Evolutionary conservation across 2,329 filamentous ascomycete species (phyloP), one percentile per base, ranked within the genome.

Genomic region (Epichloe brachyelytri): DNA sequence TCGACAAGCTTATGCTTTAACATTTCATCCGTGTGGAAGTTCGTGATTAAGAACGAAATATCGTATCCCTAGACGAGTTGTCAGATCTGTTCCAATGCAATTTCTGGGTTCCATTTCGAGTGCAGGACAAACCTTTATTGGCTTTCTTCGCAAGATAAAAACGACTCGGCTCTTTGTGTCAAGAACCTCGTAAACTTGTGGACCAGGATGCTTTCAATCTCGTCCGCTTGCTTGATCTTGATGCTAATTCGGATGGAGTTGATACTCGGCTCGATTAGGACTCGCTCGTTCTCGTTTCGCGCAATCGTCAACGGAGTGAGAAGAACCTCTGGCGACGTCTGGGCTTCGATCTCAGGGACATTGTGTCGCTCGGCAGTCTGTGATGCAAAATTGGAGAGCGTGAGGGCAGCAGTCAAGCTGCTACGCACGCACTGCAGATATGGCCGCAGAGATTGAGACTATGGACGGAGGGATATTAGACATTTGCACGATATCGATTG

Each of bases 11-110:
- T 97, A 68, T 98, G 91, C 76, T 97, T 97, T 66, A 97, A 70
- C 89, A 98, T 95, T 67, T 94, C 87, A 69, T 97, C 93, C 4
- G 93, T 97, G 63, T 98, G 93, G 75, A 93, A 94, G 72, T 98
- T 98, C 45, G 93, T 98, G 65, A 98, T 95, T 64, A 98, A 69
- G 75, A 98, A 98, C 7, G 90, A 96, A 60, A 98, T 98, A 62
- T 98, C 93, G 68, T 98, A 98, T 60, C 91, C 93, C 88, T 91
- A 52, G 56, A 58, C 46, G 39, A 61, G 52, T 48, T 20, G 38
- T 39, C 40, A 36, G 51, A 46, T 22, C 8, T 30, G 30, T 26
- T 15, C 15, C 19, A 20, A 10, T 4, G 12, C 11, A 20, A 17
- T 12, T 22, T 17, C 20, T 33, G 39, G 8, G 20, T 10, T 14